Evolutionary conservation across 192 early-diverging fungal genomes (phyloP), one percentile per base, ranked within the genome.

Genomic region (Linderina pennispora): DNA sequence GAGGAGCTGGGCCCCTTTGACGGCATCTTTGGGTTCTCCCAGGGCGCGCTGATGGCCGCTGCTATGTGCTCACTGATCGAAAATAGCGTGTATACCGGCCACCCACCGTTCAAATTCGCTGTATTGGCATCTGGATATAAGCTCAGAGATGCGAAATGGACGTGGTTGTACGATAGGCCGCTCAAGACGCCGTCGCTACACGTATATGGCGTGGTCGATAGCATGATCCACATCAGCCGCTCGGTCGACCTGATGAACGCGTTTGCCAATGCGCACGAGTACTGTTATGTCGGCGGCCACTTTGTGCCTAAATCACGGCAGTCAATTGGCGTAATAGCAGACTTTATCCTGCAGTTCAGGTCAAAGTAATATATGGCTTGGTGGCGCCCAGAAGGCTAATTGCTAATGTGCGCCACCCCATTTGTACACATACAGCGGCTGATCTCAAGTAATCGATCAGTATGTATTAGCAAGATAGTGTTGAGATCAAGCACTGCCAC

Each of bases 1-100:
- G 28, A 5, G 28, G 11, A 5, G 11, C 5, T 8, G 33, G 67
- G 67, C 6, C 67, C 67, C 14, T 71, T 71, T 24, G 56, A 63
- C 45, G 67, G 67, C 14, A 63, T 71, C 23, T 28, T 71, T 20
- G 67, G 60, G 22, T 71, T 71, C 40, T 71, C 67, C 50, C 67
- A 71, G 41, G 67, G 28, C 28, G 28, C 28, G 6, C 11, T 11
- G 28, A 31, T 31, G 28, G 28, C 28, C 5, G 5, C 6, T 11
- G 11, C 11, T 5, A 5, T 31, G 11, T 8, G 6, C 28, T 31
- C 28, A 11, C 28, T 31, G 6, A 5, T 31, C 6, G 28, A 31
- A 11, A 8, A 31, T 11, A 31, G 28, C 28, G 6, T 11, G 6
- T 5, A 31, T 5, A 8, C 6, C 28, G 11, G 6, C 6, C 28